Conservation (phyloP, 129 eudicot species). For the Escallonia rubra region DNA sequence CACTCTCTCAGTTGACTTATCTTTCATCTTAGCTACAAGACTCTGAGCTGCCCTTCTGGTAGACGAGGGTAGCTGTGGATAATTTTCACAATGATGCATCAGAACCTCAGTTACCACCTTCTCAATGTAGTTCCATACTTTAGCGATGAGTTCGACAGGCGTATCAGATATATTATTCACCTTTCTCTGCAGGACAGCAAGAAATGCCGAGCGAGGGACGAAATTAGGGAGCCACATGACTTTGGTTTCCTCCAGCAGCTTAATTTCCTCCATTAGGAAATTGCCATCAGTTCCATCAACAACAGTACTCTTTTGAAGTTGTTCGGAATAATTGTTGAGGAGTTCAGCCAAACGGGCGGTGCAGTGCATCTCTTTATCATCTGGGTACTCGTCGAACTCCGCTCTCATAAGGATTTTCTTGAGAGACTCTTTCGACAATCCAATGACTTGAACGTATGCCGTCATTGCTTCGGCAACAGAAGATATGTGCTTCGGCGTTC, state of each 20-base stretch:
- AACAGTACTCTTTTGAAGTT: constrained; percentile 16
- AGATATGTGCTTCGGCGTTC: constrained; percentile 19
- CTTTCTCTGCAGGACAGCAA: constrained; percentile 8
- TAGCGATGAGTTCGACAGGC: constrained; percentile 11
- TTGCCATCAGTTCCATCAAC: background rate
- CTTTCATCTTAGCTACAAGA: constrained; percentile 11
- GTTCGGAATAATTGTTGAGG: constrained; percentile 5
- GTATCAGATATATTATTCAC: constrained; percentile 6
- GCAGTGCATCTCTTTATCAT: constrained; percentile 26
- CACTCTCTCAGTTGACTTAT: constrained; percentile 12
- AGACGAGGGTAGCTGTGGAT: constrained; percentile 24
- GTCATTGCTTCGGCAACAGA: constrained; percentile 32
- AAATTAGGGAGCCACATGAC: constrained; percentile 17
- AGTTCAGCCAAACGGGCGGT: constrained; percentile 31
- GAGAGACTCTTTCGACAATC: constrained; percentile 28
- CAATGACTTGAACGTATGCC: constrained; percentile 25
- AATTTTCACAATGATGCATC: constrained; percentile 15
- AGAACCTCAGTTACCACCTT: constrained; percentile 7
- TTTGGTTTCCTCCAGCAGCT: constrained; percentile 15
- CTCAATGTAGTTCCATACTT: constrained; percentile 28
- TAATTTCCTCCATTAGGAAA: constrained; percentile 25
- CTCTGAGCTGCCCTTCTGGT: constrained; percentile 16
- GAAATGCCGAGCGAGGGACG: constrained; percentile 15
- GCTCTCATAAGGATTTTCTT: constrained; percentile 32
- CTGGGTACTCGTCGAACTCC: constrained; percentile 29